Evolutionary conservation across 1,284 basidiomycete species (phyloP).

Genomic region (Moesziomyces sp.): DNA sequence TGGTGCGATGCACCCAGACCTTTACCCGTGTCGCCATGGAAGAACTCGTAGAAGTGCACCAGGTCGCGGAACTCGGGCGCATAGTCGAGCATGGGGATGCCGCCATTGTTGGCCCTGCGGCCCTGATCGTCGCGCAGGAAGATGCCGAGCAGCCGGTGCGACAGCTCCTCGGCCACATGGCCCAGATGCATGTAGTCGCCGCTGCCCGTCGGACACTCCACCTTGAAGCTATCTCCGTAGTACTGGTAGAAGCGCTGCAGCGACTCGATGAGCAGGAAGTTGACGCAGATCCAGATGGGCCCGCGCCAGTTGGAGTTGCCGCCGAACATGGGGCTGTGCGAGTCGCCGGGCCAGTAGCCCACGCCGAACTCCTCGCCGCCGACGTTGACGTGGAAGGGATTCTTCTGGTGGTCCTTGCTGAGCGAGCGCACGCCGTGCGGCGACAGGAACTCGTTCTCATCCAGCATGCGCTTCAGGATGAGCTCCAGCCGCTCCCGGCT

Average conservation of each 20-base stretch:
- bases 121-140: constrained; percentile 90
- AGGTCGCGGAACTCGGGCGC: constrained; percentile 98
- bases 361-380: constrained; percentile 91
- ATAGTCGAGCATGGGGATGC: constrained; percentile 83
- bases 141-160: constrained; percentile 95
- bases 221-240: constrained; percentile 68
- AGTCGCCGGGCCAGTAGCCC: constrained; percentile 97
- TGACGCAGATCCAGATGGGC: constrained; percentile 89
- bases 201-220: constrained; percentile 94
- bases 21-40: constrained; percentile 90
- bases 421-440: constrained; percentile 94
- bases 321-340: constrained; percentile 96
- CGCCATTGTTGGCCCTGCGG: constrained; percentile 88
- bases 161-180: constrained; percentile 92
- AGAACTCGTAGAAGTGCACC: constrained; percentile 96
- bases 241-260: constrained; percentile 87
- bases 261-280: constrained; percentile 87
- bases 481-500: constrained; percentile 87
- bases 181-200: constrained; percentile 94
- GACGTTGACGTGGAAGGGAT: constrained; percentile 94
- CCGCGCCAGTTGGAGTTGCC: constrained; percentile 92
- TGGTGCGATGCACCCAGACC: constrained; percentile 93
- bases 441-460: constrained; percentile 85
- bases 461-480: constrained; percentile 94
- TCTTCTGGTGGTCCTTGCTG: constrained; percentile 82